Evolutionary conservation across 139 green algal species (phyloP).

Genomic region (Chlorella sp.): DNA sequence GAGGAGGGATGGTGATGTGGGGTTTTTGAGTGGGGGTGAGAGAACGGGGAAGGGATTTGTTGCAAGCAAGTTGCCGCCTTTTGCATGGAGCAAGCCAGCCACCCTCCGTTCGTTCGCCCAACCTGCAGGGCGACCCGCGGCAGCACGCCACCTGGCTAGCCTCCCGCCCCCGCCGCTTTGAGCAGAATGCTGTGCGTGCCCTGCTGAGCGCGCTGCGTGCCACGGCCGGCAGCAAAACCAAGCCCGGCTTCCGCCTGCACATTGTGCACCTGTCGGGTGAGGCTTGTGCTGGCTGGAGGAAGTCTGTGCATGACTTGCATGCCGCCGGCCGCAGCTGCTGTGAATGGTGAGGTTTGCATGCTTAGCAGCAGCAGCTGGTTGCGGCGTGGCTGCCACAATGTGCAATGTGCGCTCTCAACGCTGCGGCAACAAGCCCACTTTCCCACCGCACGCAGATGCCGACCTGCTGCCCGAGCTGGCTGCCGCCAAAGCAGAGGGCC

Average conservation of each 20-base stretch:
- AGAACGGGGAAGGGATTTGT: too few relatives aligned
- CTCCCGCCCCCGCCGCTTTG: conserved; percentile 76
- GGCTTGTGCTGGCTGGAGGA: background rate
- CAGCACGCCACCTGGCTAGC: conserved; percentile 82
- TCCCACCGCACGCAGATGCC: conserved; percentile 7
- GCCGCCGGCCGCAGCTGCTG: background rate
- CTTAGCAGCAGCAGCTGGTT: background rate
- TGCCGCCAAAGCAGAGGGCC: conserved; percentile 55
- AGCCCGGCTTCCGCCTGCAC: conserved; percentile 34
- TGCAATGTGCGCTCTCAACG: background rate
- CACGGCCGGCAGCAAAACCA: background rate
- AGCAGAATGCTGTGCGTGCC: conserved; percentile 70
- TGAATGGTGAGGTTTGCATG: background rate
- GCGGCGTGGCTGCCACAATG: too few relatives aligned
- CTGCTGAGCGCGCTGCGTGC: conserved; percentile 70
- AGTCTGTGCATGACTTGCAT: background rate
- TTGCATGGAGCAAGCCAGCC: too few relatives aligned
- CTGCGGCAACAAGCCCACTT: background rate
- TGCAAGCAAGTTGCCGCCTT: too few relatives aligned
- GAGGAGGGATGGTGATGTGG: too few relatives aligned
- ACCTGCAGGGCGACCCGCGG: conserved; percentile 59
- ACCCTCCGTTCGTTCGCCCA: too few relatives aligned
- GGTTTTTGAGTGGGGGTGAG: too few relatives aligned
- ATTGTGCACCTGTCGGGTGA: conserved; percentile 32
- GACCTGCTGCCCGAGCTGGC: conserved; percentile 42